A percentile compares a stretch with the other conserved stretches of the same genome.
These are phyloP conservation scores for Boletus rufocinnamomeus DNA, from an alignment of 768 basidiomycete species.

Conservation along the genomic window DNA sequence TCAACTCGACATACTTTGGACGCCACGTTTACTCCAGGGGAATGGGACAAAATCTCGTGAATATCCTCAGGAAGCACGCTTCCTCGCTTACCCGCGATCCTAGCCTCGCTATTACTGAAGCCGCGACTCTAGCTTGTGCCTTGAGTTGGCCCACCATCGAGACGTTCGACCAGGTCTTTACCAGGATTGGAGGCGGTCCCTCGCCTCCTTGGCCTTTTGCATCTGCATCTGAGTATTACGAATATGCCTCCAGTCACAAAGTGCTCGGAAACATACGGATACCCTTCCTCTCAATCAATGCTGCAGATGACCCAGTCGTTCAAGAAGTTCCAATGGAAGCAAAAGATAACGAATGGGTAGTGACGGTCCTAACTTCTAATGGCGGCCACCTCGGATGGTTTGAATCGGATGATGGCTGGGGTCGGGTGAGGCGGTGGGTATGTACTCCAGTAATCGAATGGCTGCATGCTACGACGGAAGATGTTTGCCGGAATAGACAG, in stretches of 20 bases:
- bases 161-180: conserved; percentile 63
- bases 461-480: conserved; percentile 59
- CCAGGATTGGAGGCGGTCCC: conserved; percentile 69
- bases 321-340: conserved; percentile 59
- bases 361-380: conserved; percentile 59
- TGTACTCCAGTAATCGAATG: conserved; percentile 73
- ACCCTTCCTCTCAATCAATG: conserved; percentile 75
- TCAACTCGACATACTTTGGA: conserved; percentile 56
- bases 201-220: conserved; percentile 54
- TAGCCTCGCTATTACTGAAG: conserved; percentile 51
- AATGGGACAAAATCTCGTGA: conserved; percentile 74
- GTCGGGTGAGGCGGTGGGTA: conserved; percentile 56
- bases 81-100: conserved; percentile 50
- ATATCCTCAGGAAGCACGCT: conserved; percentile 54
- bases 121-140: conserved; percentile 45
- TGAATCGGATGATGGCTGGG: conserved; percentile 44
- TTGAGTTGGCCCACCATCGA: conserved; percentile 56
- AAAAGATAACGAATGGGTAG: conserved; percentile 53
- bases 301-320: conserved; percentile 78
- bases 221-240: conserved; percentile 48
- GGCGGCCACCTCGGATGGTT: conserved; percentile 91
- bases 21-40: conserved; percentile 72
- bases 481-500: conserved; percentile 42
- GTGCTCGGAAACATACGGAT: conserved; percentile 60
- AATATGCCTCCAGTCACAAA: conserved; percentile 59